Percentiles rank a stretch among this genome's conserved stretches.
Evolutionary conservation across 2,329 filamentous ascomycete species (phyloP).

Genomic region (Trichoderma polysporum): DNA sequence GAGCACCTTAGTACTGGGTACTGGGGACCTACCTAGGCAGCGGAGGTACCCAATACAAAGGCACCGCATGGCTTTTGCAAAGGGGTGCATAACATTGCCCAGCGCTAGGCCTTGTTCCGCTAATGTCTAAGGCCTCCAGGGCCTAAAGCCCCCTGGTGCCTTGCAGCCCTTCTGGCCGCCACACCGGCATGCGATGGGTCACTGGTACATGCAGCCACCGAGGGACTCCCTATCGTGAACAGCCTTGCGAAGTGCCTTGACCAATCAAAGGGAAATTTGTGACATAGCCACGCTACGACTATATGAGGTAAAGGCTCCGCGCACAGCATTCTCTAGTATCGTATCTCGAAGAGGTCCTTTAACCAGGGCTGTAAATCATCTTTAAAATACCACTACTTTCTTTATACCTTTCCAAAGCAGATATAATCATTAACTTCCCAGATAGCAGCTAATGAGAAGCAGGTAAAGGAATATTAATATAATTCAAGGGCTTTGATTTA

Average conservation of each 20-base stretch:
- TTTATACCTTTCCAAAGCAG: no score
- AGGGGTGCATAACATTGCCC: neutral
- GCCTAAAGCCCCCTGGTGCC: neutral
- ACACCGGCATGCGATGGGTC: neutral
- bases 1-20: no score
- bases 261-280: neutral
- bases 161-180: neutral
- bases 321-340: neutral
- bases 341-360: no score
- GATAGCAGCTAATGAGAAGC: no score
- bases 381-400: no score
- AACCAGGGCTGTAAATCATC: neutral
- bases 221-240: neutral
- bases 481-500: no score
- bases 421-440: no score
- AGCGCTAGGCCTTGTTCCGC: neutral
- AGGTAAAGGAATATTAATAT: no score
- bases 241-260: neutral
- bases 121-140: slow-evolving; percentile 1
- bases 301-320: neutral
- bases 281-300: neutral
- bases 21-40: no score
- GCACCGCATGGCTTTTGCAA: no score
- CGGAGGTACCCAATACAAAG: neutral
- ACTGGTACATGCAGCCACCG: neutral